These are phyloP conservation scores for Gloeopeniophorella convolvens DNA, from an alignment of 768 basidiomycete genomes.

Conservation along the genomic window DNA sequence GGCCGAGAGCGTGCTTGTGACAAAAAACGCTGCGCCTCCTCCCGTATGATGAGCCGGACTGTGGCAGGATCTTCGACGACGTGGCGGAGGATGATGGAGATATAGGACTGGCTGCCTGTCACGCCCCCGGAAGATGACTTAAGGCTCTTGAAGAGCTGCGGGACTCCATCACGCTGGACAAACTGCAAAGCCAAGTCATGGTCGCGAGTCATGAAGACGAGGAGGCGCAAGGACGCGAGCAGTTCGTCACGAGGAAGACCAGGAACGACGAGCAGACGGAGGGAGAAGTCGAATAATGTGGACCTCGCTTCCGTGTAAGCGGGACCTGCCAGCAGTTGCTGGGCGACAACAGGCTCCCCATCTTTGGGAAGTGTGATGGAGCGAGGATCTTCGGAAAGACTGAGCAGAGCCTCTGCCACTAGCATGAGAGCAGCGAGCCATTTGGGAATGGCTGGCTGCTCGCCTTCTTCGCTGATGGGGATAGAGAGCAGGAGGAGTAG, in stretches of 20 bases:
- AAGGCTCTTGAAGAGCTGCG: slow-evolving; percentile 59
- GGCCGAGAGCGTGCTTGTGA: slow-evolving; percentile 59
- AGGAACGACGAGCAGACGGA: slow-evolving; percentile 60
- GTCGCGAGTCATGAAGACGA: slow-evolving; percentile 81
- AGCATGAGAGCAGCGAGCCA: slow-evolving; percentile 88
- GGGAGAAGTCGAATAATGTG: slow-evolving; percentile 68
- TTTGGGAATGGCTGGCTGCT: slow-evolving; percentile 57
- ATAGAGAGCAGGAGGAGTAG: slow-evolving; percentile 60
- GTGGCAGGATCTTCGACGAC: slow-evolving; percentile 69
- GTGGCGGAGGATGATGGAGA: slow-evolving; percentile 87
- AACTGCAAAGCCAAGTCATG: slow-evolving; percentile 58
- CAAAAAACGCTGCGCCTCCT: slow-evolving; percentile 79
- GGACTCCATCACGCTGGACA: slow-evolving; percentile 58
- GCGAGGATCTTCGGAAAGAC: slow-evolving; percentile 66
- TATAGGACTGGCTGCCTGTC: slow-evolving; percentile 70
- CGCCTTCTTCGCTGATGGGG: slow-evolving; percentile 41
- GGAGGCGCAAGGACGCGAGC: slow-evolving; percentile 70
- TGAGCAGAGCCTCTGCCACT: slow-evolving; percentile 78
- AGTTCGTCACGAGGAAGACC: slow-evolving; percentile 74
- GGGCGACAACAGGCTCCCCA: slow-evolving; percentile 50
- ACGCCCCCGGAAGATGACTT: slow-evolving; percentile 45
- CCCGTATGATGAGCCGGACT: slow-evolving; percentile 68
- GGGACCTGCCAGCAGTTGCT: slow-evolving; percentile 54
- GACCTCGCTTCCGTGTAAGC: slow-evolving; percentile 52
- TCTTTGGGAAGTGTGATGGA: slow-evolving; percentile 62